phyloP scores from a whole-genome alignment of 208 protist species.

The Wallacemonas rigidus region DNA sequence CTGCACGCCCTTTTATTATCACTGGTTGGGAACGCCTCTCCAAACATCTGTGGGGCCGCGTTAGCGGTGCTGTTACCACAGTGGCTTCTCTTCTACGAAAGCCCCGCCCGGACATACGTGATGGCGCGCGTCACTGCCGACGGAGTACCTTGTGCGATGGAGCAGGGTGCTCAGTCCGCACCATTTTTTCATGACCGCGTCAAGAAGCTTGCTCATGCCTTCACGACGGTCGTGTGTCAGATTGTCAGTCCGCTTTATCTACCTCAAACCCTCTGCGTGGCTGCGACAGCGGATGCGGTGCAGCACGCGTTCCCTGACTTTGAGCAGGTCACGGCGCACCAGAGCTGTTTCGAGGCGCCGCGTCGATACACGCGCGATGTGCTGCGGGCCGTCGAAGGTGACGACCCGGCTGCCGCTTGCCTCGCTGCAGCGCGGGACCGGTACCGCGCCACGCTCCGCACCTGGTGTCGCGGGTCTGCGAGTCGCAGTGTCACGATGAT shows the following conservation, averaged over 20 bases:
- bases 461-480: too few relatives aligned
- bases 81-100: not conserved
- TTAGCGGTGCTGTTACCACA: not conserved
- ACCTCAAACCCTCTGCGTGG: not conserved
- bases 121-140: not conserved
- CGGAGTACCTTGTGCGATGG: not conserved
- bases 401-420: too few relatives aligned
- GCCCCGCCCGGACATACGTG: not conserved
- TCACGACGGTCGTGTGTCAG: not conserved
- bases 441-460: not conserved
- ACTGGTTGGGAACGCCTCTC: conserved; percentile 4
- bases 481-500: too few relatives aligned
- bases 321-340: too few relatives aligned
- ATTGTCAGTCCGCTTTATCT: not conserved
- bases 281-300: not conserved
- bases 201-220: not conserved
- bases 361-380: too few relatives aligned
- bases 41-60: not conserved
- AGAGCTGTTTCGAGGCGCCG: too few relatives aligned
- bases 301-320: not conserved
- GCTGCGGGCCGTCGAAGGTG: too few relatives aligned
- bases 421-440: not conserved
- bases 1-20: not conserved
- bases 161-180: not conserved
- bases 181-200: not conserved